A percentile compares a stretch with the other conserved stretches of the same genome.
phyloP scores from a whole-genome alignment of 352 stramenopile species.

The Pythium aquatile region DNA sequence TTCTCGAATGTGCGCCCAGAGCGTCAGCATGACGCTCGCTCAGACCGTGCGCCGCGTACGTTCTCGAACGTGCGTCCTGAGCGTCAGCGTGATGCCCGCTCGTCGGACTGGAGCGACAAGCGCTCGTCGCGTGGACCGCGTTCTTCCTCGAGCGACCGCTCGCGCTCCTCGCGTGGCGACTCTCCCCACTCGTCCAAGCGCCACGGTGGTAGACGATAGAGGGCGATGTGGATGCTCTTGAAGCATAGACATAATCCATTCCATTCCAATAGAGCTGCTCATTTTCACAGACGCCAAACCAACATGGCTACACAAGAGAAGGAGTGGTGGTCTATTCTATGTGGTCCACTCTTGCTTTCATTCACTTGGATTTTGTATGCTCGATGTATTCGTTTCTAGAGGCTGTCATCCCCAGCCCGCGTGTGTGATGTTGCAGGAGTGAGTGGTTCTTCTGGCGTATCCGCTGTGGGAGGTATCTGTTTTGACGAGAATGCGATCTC shows the following conservation, averaged over 20 bases:
- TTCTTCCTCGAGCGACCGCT: background rate
- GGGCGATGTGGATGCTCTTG: background rate
- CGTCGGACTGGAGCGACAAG: background rate
- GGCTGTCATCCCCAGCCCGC: background rate
- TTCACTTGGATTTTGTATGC: conserved; percentile 1
- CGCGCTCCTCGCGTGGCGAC: no score
- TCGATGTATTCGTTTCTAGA: background rate
- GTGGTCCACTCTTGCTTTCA: background rate
- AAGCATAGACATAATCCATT: background rate
- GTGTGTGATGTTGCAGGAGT: background rate
- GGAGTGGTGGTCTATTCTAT: background rate
- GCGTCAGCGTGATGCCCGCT: background rate
- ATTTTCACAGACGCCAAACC: background rate
- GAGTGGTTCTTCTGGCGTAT: conserved; percentile 6
- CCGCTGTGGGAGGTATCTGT: conserved; percentile 18
- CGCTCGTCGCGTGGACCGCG: background rate
- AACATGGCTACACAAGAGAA: background rate
- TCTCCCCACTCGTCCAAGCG: background rate
- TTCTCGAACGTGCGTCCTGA: conserved; percentile 1
- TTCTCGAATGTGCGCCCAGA: background rate
- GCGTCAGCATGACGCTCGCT: background rate
- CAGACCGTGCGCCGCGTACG: background rate
- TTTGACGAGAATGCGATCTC: conserved; percentile 19
- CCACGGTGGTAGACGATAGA: background rate
- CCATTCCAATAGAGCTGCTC: background rate